phyloP scores from a whole-genome alignment of 2,329 filamentous ascomycete species.

The Cucurbitaria berberidis region DNA sequence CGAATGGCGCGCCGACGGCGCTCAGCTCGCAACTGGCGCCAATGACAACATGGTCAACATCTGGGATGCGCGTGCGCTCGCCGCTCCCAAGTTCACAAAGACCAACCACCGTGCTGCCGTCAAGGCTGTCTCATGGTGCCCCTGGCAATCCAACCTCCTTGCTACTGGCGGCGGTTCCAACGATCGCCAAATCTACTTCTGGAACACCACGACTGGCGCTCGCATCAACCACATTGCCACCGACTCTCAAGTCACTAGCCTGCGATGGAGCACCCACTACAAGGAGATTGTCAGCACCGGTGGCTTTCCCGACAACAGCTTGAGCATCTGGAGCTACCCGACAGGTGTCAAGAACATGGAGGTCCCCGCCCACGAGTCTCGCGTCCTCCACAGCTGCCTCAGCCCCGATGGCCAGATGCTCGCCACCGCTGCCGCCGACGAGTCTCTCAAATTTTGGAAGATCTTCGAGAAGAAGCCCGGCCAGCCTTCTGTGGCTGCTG shows the following conservation, averaged over 20 bases:
- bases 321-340: slow-evolving; percentile 99
- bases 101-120: slow-evolving; percentile 99
- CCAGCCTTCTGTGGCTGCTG: slow-evolving; percentile 66
- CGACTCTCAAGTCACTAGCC: slow-evolving; percentile 93
- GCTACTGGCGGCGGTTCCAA: slow-evolving; percentile 96
- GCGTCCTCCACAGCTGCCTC: slow-evolving; percentile 94
- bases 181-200: slow-evolving; percentile 99
- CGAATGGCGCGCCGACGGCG: slow-evolving; percentile 95
- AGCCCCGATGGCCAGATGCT: slow-evolving; percentile 98
- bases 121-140: slow-evolving; percentile 98
- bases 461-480: slow-evolving; percentile 98
- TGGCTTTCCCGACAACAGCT: slow-evolving; percentile 98
- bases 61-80: slow-evolving; percentile 94
- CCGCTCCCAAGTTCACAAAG: slow-evolving; percentile 98
- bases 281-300: slow-evolving; percentile 97
- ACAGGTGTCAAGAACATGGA: slow-evolving; percentile 96
- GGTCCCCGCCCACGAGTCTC: slow-evolving; percentile 95
- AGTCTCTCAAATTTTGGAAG: slow-evolving; percentile 99
- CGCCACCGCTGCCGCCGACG: slow-evolving; percentile 92
- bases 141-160: slow-evolving; percentile 96
- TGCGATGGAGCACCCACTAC: slow-evolving; percentile 96
- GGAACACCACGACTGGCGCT: slow-evolving; percentile 97
- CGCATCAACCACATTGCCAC: slow-evolving; percentile 99
- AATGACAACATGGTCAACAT: slow-evolving; percentile 99
- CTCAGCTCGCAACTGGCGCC: slow-evolving; percentile 94